These are phyloP conservation scores for Epichloe uncinata DNA, from an alignment of 2,329 filamentous ascomycete species.

Conservation along the genomic window DNA sequence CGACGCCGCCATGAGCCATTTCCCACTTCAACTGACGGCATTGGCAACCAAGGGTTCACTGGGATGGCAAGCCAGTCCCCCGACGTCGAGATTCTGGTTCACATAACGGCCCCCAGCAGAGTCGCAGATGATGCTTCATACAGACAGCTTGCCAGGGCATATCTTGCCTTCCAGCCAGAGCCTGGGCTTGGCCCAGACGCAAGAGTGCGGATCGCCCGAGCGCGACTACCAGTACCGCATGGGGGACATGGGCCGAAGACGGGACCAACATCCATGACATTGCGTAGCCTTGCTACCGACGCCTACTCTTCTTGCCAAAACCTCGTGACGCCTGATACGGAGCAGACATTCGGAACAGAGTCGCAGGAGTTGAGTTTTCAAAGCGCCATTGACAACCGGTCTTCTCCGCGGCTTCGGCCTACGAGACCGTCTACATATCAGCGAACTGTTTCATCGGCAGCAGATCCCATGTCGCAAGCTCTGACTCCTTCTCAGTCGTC, in stretches of 20 bases:
- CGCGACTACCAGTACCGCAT: neutral
- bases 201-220: neutral
- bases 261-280: neutral
- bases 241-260: neutral
- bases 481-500: conserved; percentile 17
- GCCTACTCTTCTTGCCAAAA: neutral
- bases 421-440: neutral
- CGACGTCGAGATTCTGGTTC: conserved; percentile 40
- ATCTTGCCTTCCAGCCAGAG: conserved; percentile 32
- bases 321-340: conserved; percentile 7
- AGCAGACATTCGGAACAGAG: conserved; percentile 15
- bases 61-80: conserved; percentile 14
- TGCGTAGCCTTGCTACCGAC: neutral
- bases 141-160: conserved; percentile 35
- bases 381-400: conserved; percentile 31
- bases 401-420: conserved; percentile 17
- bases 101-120: conserved; percentile 38
- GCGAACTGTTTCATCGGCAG: neutral
- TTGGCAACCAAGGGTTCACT: neutral
- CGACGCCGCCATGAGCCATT: conserved; percentile 3
- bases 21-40: neutral
- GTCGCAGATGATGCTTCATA: conserved; percentile 35
- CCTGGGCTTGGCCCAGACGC: conserved; percentile 11
- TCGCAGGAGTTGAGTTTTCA: conserved; percentile 30
- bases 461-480: neutral